A percentile compares a stretch with the other conserved stretches of the same genome.
Conservation (phyloP, 495 filamentous ascomycete genomes). For the Alectoria sarmentosa region DNA sequence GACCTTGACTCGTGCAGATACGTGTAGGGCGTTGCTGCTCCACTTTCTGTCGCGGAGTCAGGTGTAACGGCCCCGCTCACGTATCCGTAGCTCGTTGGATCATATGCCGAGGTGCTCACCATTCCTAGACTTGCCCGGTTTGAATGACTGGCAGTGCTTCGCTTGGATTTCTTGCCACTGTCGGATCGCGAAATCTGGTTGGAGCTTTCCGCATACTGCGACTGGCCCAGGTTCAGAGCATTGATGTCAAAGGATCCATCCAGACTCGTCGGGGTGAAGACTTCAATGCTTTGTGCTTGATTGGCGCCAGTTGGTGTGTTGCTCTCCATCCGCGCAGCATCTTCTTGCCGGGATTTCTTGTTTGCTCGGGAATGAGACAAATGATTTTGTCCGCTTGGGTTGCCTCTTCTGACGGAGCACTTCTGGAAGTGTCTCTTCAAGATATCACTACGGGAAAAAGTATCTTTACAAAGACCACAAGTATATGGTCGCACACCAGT, state of each 20-base stretch:
- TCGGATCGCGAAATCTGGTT: constrained; percentile 51
- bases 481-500: constrained; percentile 95
- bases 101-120: constrained; percentile 16
- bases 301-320: constrained; percentile 37
- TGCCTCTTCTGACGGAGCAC: constrained; percentile 89
- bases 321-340: constrained; percentile 23
- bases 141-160: constrained; percentile 30
- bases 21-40: constrained; percentile 26
- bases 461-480: constrained; percentile 94
- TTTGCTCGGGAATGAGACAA: constrained; percentile 85
- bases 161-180: constrained; percentile 46
- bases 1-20: constrained; percentile 22
- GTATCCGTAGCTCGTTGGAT: constrained; percentile 15
- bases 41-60: constrained; percentile 26
- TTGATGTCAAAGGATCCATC: constrained; percentile 32
- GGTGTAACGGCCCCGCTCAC: constrained; percentile 25
- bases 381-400: constrained; percentile 87
- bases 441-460: constrained; percentile 97
- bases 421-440: constrained; percentile 98
- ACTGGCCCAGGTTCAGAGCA: constrained; percentile 43
- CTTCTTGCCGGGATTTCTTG: constrained; percentile 49
- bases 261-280: constrained; percentile 19
- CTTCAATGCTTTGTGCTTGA: constrained; percentile 8
- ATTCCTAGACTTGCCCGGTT: constrained; percentile 18
- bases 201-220: constrained; percentile 13